Conservation (phyloP, 2,329 filamentous ascomycete species). For the Penicillium vulpinum region DNA sequence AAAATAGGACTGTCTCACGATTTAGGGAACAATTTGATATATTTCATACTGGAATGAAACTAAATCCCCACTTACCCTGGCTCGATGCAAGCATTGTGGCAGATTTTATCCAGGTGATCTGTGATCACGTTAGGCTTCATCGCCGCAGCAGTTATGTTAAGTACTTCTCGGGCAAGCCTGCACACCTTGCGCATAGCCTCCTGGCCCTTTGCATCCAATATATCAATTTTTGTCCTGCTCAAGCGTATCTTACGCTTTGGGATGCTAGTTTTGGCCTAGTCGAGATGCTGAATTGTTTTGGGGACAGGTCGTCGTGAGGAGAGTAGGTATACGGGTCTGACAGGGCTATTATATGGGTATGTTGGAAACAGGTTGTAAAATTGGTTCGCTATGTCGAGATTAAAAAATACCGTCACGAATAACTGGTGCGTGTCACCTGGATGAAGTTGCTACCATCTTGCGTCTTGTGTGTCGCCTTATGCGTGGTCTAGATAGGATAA, state of each 20-base stretch:
- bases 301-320: constrained; percentile 69
- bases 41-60: not conserved
- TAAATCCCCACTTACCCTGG: constrained; percentile 61
- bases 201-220: constrained; percentile 72
- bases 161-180: constrained; percentile 75
- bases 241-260: constrained; percentile 59
- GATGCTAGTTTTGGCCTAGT: constrained; percentile 78
- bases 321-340: constrained; percentile 81
- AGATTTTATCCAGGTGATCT: constrained; percentile 84
- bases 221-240: constrained; percentile 71
- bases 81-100: constrained; percentile 87
- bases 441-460: constrained; percentile 60
- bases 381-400: constrained; percentile 75
- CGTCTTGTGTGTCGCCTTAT: constrained; percentile 63
- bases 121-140: constrained; percentile 83
- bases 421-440: not conserved
- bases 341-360: constrained; percentile 72
- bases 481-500: constrained; percentile 12
- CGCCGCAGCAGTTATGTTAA: constrained; percentile 80
- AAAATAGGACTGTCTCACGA: constrained; percentile 71
- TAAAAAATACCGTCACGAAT: constrained; percentile 46
- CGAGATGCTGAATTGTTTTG: constrained; percentile 72
- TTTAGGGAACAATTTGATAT: not conserved
- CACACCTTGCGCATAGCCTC: constrained; percentile 89
- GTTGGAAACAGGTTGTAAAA: constrained; percentile 84